Evolutionary conservation across 2,329 filamentous ascomycete species (phyloP).

Genomic region (Tolypocladium sp.): DNA sequence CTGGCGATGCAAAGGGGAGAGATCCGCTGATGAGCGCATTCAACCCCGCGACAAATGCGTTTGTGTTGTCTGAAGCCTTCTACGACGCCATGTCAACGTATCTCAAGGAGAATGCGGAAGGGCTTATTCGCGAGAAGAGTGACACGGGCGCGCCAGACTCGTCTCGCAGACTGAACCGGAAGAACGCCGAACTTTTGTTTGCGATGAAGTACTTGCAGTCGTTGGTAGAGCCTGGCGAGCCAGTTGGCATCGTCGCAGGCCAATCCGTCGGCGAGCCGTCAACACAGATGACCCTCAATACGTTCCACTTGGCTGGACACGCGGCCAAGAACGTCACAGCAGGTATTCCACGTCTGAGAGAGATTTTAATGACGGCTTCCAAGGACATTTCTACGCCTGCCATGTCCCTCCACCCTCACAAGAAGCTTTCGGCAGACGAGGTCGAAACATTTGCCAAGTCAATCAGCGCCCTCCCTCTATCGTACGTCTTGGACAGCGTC

Average conservation of each 20-base stretch:
- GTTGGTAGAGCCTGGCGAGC: constrained; percentile 88
- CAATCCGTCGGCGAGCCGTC: constrained; percentile 96
- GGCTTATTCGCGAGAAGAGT: constrained; percentile 31
- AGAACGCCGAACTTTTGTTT: constrained; percentile 74
- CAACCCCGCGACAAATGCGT: constrained; percentile 68
- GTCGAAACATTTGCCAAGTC: constrained; percentile 80
- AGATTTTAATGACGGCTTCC: constrained; percentile 97
- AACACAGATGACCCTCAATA: constrained; percentile 98
- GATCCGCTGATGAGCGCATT: constrained; percentile 72
- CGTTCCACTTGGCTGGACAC: constrained; percentile 98
- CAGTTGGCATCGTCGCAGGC: constrained; percentile 90
- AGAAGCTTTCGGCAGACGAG: constrained; percentile 59
- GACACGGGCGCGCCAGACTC: constrained; percentile 11
- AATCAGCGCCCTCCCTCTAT: constrained; percentile 77
- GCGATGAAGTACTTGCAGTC: constrained; percentile 90
- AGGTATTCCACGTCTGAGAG: constrained; percentile 91
- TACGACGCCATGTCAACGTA: constrained; percentile 66
- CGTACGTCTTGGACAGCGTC: constrained; percentile 74
- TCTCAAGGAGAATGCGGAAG: constrained; percentile 64
- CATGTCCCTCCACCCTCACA: constrained; percentile 77
- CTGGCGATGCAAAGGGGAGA: constrained; percentile 45
- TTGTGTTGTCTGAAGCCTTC: constrained; percentile 84
- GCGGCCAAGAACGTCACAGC: constrained; percentile 97
- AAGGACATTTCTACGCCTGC: constrained; percentile 79
- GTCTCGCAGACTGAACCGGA: constrained; percentile 42